Percentiles rank a stretch among this genome's conserved stretches.
Conservation (phyloP, 1,139 yeast species). For the Blastobotrys proliferans region DNA sequence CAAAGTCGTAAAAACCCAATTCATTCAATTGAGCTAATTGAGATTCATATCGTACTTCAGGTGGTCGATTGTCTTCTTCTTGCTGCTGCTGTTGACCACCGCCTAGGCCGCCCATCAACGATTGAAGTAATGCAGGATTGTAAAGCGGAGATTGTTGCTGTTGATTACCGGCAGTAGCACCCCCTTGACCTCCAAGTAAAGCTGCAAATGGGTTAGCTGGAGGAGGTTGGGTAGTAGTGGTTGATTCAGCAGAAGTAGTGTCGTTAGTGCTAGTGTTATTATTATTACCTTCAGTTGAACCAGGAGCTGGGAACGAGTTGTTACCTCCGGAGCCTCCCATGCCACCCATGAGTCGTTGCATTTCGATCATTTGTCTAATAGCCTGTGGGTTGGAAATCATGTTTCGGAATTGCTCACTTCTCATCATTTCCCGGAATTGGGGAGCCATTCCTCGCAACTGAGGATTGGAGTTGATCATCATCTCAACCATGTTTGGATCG, state of each 20-base stretch:
- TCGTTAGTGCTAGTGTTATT: constrained; percentile 17
- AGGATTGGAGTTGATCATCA: constrained; percentile 77
- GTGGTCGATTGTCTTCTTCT: constrained; percentile 79
- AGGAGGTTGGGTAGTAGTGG: constrained; percentile 20
- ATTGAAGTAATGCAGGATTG: constrained; percentile 24
- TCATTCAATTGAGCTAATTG: constrained; percentile 92
- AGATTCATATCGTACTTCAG: constrained; percentile 88
- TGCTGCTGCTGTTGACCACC: constrained; percentile 21
- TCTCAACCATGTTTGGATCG: constrained; percentile 81
- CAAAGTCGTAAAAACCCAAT: constrained; percentile 94
- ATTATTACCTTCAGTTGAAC: constrained; percentile 27
- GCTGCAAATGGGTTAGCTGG: constrained; percentile 26
- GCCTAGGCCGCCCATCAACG: constrained; percentile 24
- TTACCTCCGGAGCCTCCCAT: constrained; percentile 20
- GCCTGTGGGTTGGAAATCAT: constrained; percentile 51
- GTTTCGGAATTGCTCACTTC: constrained; percentile 76
- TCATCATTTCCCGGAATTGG: constrained; percentile 80
- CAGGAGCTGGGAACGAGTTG: constrained; percentile 54
- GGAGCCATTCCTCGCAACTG: constrained; percentile 81
- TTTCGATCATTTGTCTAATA: constrained; percentile 74
- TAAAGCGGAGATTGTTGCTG: constrained; percentile 15
- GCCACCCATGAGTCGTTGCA: constrained; percentile 50
- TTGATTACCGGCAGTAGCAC: too few species aligned
- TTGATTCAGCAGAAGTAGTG: constrained; percentile 18
- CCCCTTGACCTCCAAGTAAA: constrained; percentile 17